Evolutionary conservation across 2,329 filamentous ascomycete genomes (phyloP).

Genomic region (Ustulina deusta): DNA sequence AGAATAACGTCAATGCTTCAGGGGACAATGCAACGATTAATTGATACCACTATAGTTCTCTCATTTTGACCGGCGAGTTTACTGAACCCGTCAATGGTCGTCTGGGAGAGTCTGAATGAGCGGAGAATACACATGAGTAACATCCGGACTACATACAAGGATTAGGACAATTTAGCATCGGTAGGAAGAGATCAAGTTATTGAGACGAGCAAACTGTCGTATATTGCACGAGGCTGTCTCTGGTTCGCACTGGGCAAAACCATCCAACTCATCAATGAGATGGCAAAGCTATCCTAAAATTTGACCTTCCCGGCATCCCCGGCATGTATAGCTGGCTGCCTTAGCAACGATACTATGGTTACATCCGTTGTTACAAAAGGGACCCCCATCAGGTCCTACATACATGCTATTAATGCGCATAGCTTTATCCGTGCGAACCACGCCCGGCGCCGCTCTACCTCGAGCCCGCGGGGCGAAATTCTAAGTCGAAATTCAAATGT

Average conservation of each 20-base stretch:
- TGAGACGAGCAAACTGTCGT: slow-evolving; percentile 12
- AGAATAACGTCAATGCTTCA: slow-evolving; percentile 17
- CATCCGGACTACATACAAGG: no score
- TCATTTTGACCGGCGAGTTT: neutral
- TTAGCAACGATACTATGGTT: slow-evolving; percentile 13
- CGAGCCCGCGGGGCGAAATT: slow-evolving; percentile 10
- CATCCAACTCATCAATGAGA: slow-evolving; percentile 13
- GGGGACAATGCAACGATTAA: neutral
- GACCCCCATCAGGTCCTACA: slow-evolving; percentile 23
- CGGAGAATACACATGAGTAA: no score
- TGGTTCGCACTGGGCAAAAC: slow-evolving; percentile 13
- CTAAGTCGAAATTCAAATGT: slow-evolving; percentile 3
- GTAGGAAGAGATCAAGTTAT: neutral
- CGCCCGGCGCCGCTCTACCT: slow-evolving; percentile 22
- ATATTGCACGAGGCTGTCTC: slow-evolving; percentile 20
- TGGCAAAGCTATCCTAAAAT: neutral
- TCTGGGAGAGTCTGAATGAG: no score
- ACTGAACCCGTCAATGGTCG: neutral
- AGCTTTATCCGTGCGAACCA: slow-evolving; percentile 8
- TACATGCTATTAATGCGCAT: slow-evolving; percentile 21
- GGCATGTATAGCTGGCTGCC: neutral
- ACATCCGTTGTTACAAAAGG: slow-evolving; percentile 28
- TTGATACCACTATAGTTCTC: neutral
- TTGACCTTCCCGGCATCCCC: neutral
- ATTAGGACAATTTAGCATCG: no score